phyloP scores from a whole-genome alignment of 352 stramenopile genomes.

The Phytophthora europaea region DNA sequence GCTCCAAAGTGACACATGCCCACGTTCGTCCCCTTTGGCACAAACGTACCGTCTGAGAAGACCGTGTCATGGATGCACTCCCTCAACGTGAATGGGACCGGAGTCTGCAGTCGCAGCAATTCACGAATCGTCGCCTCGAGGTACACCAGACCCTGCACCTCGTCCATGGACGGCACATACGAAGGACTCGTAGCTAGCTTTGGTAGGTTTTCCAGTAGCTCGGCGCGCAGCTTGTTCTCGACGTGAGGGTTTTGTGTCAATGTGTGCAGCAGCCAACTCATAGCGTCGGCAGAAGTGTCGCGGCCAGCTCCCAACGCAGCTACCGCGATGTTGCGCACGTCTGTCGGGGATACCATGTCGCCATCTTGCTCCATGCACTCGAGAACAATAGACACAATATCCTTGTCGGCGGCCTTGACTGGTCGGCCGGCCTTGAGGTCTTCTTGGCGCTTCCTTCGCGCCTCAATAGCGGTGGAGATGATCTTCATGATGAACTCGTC shows the following conservation, averaged over 20 bases:
- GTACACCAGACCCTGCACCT: constrained; percentile 62
- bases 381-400: constrained; percentile 47
- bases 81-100: constrained; percentile 42
- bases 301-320: constrained; percentile 71
- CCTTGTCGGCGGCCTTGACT: constrained; percentile 11
- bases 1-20: constrained; percentile 64
- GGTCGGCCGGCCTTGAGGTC: constrained; percentile 21
- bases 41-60: constrained; percentile 75
- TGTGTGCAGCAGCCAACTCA: constrained; percentile 79
- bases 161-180: constrained; percentile 54
- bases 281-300: constrained; percentile 64
- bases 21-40: constrained; percentile 58
- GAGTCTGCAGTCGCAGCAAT: constrained; percentile 69
- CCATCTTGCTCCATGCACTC: constrained; percentile 40
- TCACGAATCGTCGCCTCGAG: constrained; percentile 73
- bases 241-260: constrained; percentile 61
- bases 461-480: constrained; percentile 44
- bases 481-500: constrained; percentile 52
- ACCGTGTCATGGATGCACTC: constrained; percentile 57
- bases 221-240: constrained; percentile 46
- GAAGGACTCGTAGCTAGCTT: constrained; percentile 31
- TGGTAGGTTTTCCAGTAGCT: constrained; percentile 55
- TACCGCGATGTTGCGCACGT: constrained; percentile 74
- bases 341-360: constrained; percentile 37
- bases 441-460: constrained; percentile 22